These are phyloP conservation scores for Amanita jacksonii DNA, from an alignment of 768 basidiomycete species.

Conservation along the genomic window DNA sequence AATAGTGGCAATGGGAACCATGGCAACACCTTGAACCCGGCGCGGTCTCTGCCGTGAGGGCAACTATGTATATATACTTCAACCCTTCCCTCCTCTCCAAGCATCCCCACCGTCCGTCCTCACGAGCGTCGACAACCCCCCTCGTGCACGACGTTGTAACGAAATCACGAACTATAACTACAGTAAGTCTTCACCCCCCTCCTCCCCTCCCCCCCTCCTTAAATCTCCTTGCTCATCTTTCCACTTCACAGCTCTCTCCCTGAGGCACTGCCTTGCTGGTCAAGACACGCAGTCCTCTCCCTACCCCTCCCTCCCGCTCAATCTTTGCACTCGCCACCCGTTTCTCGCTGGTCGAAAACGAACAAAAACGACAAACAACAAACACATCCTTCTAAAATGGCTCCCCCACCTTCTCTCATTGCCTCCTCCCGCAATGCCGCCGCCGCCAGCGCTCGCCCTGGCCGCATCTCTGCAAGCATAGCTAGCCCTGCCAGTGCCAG, in stretches of 20 bases:
- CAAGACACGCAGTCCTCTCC: slow-evolving; percentile 36
- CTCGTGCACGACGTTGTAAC: neutral
- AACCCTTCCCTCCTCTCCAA: no score
- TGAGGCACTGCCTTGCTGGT: slow-evolving; percentile 35
- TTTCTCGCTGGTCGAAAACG: neutral
- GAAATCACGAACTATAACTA: no score
- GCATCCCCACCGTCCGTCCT: neutral
- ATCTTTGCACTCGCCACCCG: no score
- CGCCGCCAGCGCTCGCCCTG: slow-evolving; percentile 14
- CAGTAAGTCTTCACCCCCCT: neutral
- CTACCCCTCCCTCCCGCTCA: no score
- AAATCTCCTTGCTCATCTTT: neutral
- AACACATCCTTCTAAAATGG: slow-evolving; percentile 18
- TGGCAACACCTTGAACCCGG: no score
- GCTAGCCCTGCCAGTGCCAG: no score
- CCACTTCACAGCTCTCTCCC: neutral
- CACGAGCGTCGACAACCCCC: neutral
- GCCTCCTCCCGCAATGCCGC: slow-evolving; percentile 16
- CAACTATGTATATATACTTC: no score
- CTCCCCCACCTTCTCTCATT: slow-evolving; percentile 27
- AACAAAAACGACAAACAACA: slow-evolving; percentile 14
- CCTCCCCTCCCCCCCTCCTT: neutral
- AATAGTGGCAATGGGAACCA: no score
- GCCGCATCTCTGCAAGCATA: no score
- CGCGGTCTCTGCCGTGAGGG: no score